phyloP scores from a whole-genome alignment of 2,329 filamentous ascomycete species.

The Parasarocladium wereldwijsianum region DNA sequence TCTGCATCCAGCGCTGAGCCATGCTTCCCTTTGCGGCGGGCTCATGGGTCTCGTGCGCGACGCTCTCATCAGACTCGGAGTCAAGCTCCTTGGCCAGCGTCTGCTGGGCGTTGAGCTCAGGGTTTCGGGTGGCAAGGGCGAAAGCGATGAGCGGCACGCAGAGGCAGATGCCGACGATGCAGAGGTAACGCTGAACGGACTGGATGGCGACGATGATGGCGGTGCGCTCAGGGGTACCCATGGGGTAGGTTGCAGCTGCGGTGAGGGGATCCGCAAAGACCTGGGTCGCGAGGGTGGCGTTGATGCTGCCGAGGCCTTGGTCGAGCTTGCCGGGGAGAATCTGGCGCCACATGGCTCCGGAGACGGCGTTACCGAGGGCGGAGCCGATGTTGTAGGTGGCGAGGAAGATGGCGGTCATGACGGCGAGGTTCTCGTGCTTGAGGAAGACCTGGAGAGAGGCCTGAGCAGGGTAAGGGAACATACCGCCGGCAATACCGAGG shows the following conservation, averaged over 20 bases:
- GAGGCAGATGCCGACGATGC: slow-evolving; percentile 32
- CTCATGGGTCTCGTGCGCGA: no score
- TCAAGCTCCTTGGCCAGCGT: slow-evolving; percentile 21
- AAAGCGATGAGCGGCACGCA: slow-evolving; percentile 32
- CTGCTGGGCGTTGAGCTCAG: slow-evolving; percentile 29
- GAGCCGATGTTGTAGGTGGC: slow-evolving; percentile 49
- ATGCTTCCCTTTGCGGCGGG: no score
- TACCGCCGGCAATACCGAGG: slow-evolving; percentile 46
- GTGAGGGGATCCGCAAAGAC: slow-evolving; percentile 23
- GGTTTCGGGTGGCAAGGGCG: slow-evolving; percentile 26
- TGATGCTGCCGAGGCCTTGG: slow-evolving; percentile 18
- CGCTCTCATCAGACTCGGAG: slow-evolving; percentile 9
- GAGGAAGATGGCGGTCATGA: slow-evolving; percentile 48
- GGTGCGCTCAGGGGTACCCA: slow-evolving; percentile 26
- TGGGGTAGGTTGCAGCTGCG: slow-evolving; percentile 18
- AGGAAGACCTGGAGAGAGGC: slow-evolving; percentile 27
- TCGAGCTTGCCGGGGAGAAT: slow-evolving; percentile 31
- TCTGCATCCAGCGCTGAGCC: no score
- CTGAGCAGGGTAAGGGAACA: slow-evolving; percentile 40
- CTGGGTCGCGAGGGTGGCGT: slow-evolving; percentile 20
- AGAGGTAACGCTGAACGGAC: slow-evolving; percentile 29
- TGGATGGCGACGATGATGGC: slow-evolving; percentile 30
- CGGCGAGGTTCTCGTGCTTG: slow-evolving; percentile 40
- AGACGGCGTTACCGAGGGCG: slow-evolving; percentile 43
- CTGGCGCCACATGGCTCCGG: slow-evolving; percentile 49